Conservation (phyloP, 2,329 filamentous ascomycete genomes). For the Aureobasidium zeae region DNA sequence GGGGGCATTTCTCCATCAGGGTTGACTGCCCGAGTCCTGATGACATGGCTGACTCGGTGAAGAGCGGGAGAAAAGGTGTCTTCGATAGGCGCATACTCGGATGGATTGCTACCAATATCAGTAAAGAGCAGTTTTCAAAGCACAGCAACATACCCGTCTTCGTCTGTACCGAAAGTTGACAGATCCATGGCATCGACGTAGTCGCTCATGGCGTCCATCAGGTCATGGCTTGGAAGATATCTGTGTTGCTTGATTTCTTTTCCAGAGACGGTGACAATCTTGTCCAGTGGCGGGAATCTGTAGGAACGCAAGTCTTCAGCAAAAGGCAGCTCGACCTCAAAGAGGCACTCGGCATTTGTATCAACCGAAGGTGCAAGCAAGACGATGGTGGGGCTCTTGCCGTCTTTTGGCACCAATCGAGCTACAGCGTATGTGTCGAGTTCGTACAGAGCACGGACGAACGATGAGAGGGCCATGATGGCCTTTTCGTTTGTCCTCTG, state of each 20-base stretch:
- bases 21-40: conserved; percentile 72
- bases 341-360: conserved; percentile 68
- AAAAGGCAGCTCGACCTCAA: conserved; percentile 86
- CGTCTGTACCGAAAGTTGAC: conserved; percentile 58
- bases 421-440: conserved; percentile 79
- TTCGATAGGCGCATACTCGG: conserved; percentile 68
- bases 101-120: conserved; percentile 32
- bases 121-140: background rate
- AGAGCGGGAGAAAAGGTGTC: conserved; percentile 76
- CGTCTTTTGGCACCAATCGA: conserved; percentile 74
- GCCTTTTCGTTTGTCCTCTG: conserved; percentile 73
- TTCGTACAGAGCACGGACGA: conserved; percentile 80
- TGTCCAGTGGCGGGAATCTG: conserved; percentile 81
- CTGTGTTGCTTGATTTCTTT: conserved; percentile 72
- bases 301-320: conserved; percentile 87
- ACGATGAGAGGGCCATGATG: conserved; percentile 72
- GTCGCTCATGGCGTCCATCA: conserved; percentile 74
- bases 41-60: conserved; percentile 80
- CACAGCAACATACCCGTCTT: conserved; percentile 53
- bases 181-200: conserved; percentile 94
- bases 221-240: conserved; percentile 65
- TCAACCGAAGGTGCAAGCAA: conserved; percentile 75
- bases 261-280: conserved; percentile 77
- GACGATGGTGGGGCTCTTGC: conserved; percentile 65
- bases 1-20: conserved; percentile 55